These are phyloP conservation scores for Xylaria arbuscula DNA, from an alignment of 2,329 filamentous ascomycete species.

Conservation along the genomic window DNA sequence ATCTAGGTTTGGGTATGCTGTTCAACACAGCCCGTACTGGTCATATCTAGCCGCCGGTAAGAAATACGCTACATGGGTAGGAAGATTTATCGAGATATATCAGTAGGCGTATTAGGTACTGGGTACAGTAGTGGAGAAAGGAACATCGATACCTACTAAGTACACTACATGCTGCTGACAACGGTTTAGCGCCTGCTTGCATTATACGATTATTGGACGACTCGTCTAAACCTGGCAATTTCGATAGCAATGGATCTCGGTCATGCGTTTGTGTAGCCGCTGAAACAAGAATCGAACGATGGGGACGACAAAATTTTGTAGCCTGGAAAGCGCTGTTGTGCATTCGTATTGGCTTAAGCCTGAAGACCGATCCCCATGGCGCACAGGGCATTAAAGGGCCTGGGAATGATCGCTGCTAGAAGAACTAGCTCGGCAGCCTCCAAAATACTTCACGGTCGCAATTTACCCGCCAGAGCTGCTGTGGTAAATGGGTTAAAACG, in stretches of 20 bases:
- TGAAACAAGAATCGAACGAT: conserved; percentile 29
- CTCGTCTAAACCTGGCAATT: conserved; percentile 20
- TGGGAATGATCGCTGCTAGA: not conserved
- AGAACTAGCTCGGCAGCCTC: not conserved
- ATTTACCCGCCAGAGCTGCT: conserved; percentile 10
- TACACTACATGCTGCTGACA: conserved; percentile 19
- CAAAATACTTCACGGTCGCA: not conserved
- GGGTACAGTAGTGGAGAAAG: not conserved
- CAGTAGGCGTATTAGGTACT: not conserved
- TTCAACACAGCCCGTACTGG: not conserved
- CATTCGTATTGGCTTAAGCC: not conserved
- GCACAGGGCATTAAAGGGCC: not conserved
- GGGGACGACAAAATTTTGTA: not conserved
- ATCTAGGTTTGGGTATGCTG: conserved; percentile 14
- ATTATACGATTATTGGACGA: conserved; percentile 28
- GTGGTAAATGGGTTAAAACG: not conserved
- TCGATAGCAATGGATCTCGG: conserved; percentile 10
- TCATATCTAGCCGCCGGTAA: conserved; percentile 7
- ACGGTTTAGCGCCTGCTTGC: conserved; percentile 17
- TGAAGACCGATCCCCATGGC: not conserved
- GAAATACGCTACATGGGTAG: not conserved
- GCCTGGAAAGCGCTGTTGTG: not conserved
- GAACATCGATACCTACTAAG: too few species aligned
- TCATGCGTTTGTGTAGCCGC: conserved; percentile 17
- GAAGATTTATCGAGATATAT: conserved; percentile 1